Conservation (phyloP, 1,284 basidiomycete genomes). For the Meripilus lineatus region DNA sequence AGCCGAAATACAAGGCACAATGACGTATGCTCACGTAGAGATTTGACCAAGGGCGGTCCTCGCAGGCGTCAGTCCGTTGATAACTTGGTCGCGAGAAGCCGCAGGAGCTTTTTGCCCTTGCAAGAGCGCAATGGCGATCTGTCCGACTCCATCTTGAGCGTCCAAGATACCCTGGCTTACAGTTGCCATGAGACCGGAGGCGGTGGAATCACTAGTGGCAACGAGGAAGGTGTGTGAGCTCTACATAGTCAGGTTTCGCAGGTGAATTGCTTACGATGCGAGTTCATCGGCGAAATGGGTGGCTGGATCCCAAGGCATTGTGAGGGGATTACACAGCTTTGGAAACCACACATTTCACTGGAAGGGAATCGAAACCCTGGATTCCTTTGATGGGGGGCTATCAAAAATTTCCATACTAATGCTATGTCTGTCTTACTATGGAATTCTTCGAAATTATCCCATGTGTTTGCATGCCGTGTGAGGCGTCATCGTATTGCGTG, state of each 20-base stretch:
- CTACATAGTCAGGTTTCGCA: not conserved
- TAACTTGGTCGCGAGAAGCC: conserved; percentile 30
- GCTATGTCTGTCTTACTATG: too few species aligned
- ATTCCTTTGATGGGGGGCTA: too few species aligned
- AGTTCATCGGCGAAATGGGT: too few species aligned
- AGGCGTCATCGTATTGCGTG: too few species aligned
- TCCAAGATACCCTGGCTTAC: conserved; percentile 25
- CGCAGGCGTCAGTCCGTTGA: conserved; percentile 26
- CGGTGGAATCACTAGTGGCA: conserved; percentile 26
- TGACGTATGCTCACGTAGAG: conserved; percentile 27
- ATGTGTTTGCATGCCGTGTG: too few species aligned
- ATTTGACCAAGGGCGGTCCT: conserved; percentile 27
- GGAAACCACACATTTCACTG: too few species aligned
- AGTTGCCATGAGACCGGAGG: conserved; percentile 19
- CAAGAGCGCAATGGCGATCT: conserved; percentile 31
- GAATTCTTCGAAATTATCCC: too few species aligned
- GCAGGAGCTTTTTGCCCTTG: conserved; percentile 31
- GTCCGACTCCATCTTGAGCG: conserved; percentile 28
- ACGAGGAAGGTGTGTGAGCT: not conserved
- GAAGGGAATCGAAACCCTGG: too few species aligned
- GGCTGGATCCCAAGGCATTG: too few species aligned
- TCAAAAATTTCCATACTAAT: too few species aligned
- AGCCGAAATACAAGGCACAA: not conserved
- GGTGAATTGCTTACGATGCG: conserved; percentile 11
- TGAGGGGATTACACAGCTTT: too few species aligned